Conservation (phyloP, 805 yeast species). For the Kurtzmaniella fragi region DNA sequence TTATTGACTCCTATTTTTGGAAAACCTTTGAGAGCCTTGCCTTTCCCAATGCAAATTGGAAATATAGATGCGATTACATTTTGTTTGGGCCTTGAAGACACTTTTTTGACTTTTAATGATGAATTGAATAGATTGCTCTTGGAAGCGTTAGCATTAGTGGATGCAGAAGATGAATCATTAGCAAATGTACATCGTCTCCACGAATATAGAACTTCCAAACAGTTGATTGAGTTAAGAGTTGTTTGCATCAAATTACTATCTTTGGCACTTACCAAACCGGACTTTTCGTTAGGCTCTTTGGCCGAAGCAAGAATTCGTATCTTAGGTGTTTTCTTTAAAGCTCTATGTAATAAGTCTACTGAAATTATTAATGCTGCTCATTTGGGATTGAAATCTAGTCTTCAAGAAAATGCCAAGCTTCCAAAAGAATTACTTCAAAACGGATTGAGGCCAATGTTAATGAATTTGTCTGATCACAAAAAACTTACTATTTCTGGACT, state of each 20-base stretch:
- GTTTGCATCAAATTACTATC: constrained; percentile 84
- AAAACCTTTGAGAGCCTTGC: constrained; percentile 92
- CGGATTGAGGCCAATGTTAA: constrained; percentile 90
- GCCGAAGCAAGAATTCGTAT: constrained; percentile 80
- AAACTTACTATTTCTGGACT: constrained; percentile 83
- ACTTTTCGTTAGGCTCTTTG: constrained; percentile 67
- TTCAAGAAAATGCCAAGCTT: constrained; percentile 79
- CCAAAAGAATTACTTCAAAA: constrained; percentile 95
- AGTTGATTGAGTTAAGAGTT: constrained; percentile 78
- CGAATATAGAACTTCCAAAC: constrained; percentile 86
- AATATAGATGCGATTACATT: constrained; percentile 95
- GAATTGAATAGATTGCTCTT: constrained; percentile 78
- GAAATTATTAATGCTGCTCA: constrained; percentile 93
- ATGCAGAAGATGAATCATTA: constrained; percentile 94
- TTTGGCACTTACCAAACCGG: constrained; percentile 78
- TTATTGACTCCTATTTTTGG: constrained; percentile 92
- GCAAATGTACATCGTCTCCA: constrained; percentile 81
- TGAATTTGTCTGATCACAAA: constrained; percentile 92
- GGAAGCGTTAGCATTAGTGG: constrained; percentile 91
- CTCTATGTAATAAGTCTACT: constrained; percentile 77
- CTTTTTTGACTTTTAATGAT: constrained; percentile 83
- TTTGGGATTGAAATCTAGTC: constrained; percentile 74
- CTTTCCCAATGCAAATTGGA: constrained; percentile 98
- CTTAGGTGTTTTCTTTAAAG: constrained; percentile 90
- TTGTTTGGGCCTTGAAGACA: constrained; percentile 73